Percentiles rank a stretch among this genome's conserved stretches.
Conservation (phyloP, 2,329 filamentous ascomycete genomes). For the Emmonsia crescens region DNA sequence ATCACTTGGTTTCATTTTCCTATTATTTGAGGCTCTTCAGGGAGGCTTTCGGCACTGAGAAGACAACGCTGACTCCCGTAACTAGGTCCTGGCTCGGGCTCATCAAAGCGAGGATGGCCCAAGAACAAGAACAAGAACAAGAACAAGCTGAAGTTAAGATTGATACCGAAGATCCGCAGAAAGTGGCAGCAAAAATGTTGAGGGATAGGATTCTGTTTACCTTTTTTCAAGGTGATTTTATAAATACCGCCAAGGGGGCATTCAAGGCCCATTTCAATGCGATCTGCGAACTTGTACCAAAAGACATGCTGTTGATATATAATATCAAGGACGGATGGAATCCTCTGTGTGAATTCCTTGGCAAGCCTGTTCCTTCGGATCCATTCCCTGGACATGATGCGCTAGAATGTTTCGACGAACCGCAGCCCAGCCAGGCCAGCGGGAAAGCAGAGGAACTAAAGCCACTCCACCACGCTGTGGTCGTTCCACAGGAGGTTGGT, state of each 20-base stretch:
- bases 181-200: neutral
- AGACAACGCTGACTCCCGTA: neutral
- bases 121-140: neutral
- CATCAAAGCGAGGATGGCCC: neutral
- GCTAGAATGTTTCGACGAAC: neutral
- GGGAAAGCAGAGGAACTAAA: constrained; percentile 18
- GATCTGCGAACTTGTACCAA: constrained; percentile 38
- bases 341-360: constrained; percentile 46
- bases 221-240: constrained; percentile 54
- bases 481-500: too few species aligned
- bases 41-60: neutral
- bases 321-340: constrained; percentile 45
- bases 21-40: neutral
- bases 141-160: neutral
- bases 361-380: constrained; percentile 39
- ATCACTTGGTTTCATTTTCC: neutral
- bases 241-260: constrained; percentile 52
- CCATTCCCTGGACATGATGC: constrained; percentile 25
- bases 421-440: constrained; percentile 45
- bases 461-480: neutral
- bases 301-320: constrained; percentile 44
- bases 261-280: constrained; percentile 48
- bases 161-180: neutral
- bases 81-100: neutral
- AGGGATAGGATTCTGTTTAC: neutral